Evolutionary conservation across 1,284 basidiomycete species (phyloP), one percentile per base, ranked within the genome.

Genomic region (Naganishia liquefaciens): DNA sequence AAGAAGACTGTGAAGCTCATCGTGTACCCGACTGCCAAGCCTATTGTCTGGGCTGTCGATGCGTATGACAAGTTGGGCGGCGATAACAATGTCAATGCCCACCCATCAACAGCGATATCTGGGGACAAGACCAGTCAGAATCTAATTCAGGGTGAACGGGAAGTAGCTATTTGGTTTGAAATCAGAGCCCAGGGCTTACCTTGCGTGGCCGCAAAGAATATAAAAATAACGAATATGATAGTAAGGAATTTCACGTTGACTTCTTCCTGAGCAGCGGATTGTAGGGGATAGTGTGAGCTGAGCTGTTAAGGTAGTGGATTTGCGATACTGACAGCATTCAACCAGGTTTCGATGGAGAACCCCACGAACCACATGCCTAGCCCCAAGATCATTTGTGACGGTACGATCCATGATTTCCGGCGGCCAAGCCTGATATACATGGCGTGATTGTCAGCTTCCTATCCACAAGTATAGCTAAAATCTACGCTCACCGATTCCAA

Each of bases 31-130:
- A 92, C 91, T 73, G 97, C 98, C 47, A 99, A 83, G 21, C 96
- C 96, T 64, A 99, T 91, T 0, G 96, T 99, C 78, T 99, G 96
- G 55, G 95, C 97, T 4, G 95, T 99, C 28, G 92, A 95, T 6
- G 96, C 96, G 74, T 96, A 99, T 23, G 93, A 92, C 46, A 99
- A 81, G 75, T 94, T 96, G 69, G 95, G 93, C 68, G 93, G 87
- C 1, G 95, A 98, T 62, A 99, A 86, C 50, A 99, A 86, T 2
- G 93, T 98, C 62, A 99, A 84, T 9, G 96, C 96, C 96, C 96
- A 99, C 46, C 93, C 95, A 74, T 99, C 95, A 21, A 99, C 95
- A 53, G 95, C 95, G 69, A 98, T 98, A 77, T 99, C 95, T 91
- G 62, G 9, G 13, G n/a, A 25, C 30, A 21, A 7, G 28, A 42